A percentile compares a stretch with the other conserved stretches of the same genome.
These are phyloP conservation scores for Galeopsis tetrahit DNA, from an alignment of 257 asterid genomes.

Conservation along the genomic window DNA sequence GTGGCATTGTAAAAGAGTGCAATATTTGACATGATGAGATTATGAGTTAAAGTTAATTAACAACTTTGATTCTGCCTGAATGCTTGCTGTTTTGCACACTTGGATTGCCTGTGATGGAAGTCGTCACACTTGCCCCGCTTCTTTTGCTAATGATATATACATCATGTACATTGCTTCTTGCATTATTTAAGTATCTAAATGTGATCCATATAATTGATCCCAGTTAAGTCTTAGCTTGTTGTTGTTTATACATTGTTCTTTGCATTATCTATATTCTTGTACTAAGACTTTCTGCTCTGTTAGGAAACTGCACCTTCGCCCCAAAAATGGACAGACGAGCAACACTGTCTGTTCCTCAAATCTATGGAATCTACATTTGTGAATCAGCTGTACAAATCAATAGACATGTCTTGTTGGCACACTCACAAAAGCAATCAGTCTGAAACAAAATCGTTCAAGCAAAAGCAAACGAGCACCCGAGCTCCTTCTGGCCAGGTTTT, in stretches of 20 bases:
- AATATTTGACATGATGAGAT: slow-evolving; percentile 1
- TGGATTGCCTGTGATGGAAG: neutral
- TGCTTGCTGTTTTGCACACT: neutral
- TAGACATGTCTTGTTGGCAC: slow-evolving; percentile 45
- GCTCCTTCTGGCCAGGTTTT: slow-evolving; percentile 64
- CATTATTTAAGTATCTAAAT: neutral
- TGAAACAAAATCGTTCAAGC: slow-evolving; percentile 40
- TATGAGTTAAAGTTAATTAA: neutral
- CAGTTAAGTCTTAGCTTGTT: neutral
- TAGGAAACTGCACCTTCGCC: slow-evolving; percentile 41
- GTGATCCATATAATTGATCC: neutral
- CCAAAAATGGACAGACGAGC: slow-evolving; percentile 69
- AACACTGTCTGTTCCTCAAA: slow-evolving; percentile 65
- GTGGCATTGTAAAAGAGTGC: slow-evolving; percentile 3
- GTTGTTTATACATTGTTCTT: neutral
- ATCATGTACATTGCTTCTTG: neutral
- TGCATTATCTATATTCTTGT: neutral
- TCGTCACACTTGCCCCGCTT: neutral
- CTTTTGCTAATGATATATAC: neutral
- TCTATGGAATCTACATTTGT: slow-evolving; percentile 79
- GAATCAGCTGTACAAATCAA: slow-evolving; percentile 55
- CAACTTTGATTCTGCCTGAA: neutral
- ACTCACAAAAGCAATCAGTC: slow-evolving; percentile 36
- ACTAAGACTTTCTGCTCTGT: slow-evolving; percentile 23
- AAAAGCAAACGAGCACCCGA: slow-evolving; percentile 36